phyloP scores from a whole-genome alignment of 2,329 filamentous ascomycete species.

The Cucurbitaria berberidis region DNA sequence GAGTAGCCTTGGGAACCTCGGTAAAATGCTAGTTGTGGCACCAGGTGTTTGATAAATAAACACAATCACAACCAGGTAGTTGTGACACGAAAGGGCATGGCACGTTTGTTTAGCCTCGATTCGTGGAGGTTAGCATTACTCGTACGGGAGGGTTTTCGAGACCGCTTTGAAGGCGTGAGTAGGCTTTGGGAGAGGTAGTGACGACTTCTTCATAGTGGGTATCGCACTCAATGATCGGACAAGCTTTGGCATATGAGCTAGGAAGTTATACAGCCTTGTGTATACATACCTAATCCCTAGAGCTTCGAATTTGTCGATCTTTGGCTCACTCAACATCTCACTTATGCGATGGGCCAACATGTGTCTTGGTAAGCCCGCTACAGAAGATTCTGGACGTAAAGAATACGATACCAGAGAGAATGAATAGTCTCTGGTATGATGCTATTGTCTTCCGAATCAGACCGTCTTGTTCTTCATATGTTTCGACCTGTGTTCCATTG shows the following conservation, averaged over 20 bases:
- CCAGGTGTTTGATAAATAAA: conserved; percentile 1
- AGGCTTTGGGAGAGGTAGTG: too few species aligned
- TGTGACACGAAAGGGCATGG: too few species aligned
- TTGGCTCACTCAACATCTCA: neutral
- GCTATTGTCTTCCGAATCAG: neutral
- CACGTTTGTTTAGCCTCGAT: too few species aligned
- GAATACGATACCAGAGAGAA: neutral
- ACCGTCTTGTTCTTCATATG: neutral
- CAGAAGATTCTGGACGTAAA: neutral
- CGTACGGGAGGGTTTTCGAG: too few species aligned
- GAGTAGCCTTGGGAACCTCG: neutral
- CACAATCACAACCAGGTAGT: too few species aligned
- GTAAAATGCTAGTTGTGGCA: neutral
- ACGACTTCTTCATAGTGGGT: too few species aligned
- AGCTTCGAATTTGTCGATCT: neutral
- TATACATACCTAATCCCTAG: neutral
- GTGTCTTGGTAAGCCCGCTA: neutral
- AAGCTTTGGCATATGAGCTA: neutral
- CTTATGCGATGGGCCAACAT: neutral
- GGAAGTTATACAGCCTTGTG: too few species aligned
- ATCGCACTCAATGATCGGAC: too few species aligned
- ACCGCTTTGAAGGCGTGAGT: too few species aligned
- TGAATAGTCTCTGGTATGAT: too few species aligned
- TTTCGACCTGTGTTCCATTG: neutral
- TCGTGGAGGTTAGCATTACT: too few species aligned